phyloP scores from a whole-genome alignment of 306 rosid genomes.

The Malus orientalis region DNA sequence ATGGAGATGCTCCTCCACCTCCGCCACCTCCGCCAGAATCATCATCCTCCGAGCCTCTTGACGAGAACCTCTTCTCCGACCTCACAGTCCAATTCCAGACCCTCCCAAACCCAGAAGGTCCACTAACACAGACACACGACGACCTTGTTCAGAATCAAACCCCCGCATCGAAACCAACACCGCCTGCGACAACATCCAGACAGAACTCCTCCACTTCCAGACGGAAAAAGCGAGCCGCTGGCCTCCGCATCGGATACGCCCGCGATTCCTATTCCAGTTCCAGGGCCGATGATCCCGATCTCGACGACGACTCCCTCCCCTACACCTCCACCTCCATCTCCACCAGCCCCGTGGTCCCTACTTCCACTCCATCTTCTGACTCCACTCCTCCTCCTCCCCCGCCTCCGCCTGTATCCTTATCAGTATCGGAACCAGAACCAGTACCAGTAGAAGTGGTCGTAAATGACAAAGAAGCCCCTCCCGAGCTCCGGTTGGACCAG shows the following conservation, averaged over 20 bases:
- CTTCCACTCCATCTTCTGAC: neutral
- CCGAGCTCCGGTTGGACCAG: constrained; percentile 28
- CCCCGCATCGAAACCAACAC: neutral
- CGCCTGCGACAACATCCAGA: neutral
- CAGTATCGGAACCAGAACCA: neutral
- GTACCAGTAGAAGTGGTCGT: neutral
- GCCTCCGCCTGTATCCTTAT: neutral
- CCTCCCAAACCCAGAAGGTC: neutral
- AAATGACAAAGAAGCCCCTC: neutral
- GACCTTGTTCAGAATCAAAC: neutral
- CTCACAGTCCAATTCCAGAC: constrained; percentile 38
- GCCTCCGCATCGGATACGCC: constrained; percentile 66
- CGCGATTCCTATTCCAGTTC: constrained; percentile 23
- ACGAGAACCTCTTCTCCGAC: constrained; percentile 75
- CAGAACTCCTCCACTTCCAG: constrained; percentile 40
- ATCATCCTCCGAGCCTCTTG: constrained; percentile 52
- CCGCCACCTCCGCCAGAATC: constrained; percentile 1
- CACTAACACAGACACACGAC: neutral
- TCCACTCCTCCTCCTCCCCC: neutral
- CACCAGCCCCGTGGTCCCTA: neutral
- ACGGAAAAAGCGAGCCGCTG: constrained; percentile 59
- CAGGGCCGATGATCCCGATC: neutral
- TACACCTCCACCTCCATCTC: neutral
- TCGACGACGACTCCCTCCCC: neutral
- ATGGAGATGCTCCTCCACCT: neutral